These are phyloP conservation scores for Fusarium xyrophilum DNA, from an alignment of 2,329 filamentous ascomycete genomes.

Conservation along the genomic window DNA sequence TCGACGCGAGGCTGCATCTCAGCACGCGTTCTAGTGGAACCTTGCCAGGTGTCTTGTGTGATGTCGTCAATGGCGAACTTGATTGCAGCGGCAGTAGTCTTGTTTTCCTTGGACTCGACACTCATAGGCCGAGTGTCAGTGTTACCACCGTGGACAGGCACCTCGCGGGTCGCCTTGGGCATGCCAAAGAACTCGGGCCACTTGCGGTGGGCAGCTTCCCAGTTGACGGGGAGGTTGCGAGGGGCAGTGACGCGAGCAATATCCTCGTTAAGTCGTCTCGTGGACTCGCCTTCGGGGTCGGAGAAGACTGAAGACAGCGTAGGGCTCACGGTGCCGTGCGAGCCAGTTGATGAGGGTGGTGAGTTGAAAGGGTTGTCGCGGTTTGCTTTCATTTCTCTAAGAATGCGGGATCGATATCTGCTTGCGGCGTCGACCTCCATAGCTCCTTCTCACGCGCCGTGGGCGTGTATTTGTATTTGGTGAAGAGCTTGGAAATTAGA, in stretches of 20 bases:
- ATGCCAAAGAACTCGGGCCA: conserved; percentile 60
- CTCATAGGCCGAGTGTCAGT: conserved; percentile 48
- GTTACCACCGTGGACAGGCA: conserved; percentile 43
- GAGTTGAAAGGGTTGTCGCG: conserved; percentile 65
- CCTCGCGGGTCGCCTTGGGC: conserved; percentile 45
- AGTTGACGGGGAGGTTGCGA: conserved; percentile 52
- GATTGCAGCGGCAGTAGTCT: conserved; percentile 46
- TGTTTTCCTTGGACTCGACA: conserved; percentile 55
- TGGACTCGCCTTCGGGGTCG: conserved; percentile 61
- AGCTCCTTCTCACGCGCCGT: conserved; percentile 41
- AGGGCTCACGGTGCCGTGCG: conserved; percentile 63
- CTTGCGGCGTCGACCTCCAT: conserved; percentile 53
- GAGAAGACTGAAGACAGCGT: conserved; percentile 62
- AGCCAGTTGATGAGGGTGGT: conserved; percentile 64
- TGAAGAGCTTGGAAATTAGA: conserved; percentile 30
- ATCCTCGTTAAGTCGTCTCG: conserved; percentile 58
- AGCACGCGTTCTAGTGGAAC: conserved; percentile 52
- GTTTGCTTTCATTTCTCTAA: conserved; percentile 61
- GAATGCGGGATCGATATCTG: conserved; percentile 56
- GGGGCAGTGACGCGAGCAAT: conserved; percentile 53
- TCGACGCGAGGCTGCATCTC: conserved; percentile 64
- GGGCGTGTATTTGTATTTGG: conserved; percentile 25
- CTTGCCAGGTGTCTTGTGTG: conserved; percentile 51
- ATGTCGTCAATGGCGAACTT: conserved; percentile 53
- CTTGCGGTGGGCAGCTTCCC: conserved; percentile 56